Percentiles rank a stretch among this genome's conserved stretches.
Conservation (phyloP, 495 filamentous ascomycete species). For the Penicillium pulvis region DNA sequence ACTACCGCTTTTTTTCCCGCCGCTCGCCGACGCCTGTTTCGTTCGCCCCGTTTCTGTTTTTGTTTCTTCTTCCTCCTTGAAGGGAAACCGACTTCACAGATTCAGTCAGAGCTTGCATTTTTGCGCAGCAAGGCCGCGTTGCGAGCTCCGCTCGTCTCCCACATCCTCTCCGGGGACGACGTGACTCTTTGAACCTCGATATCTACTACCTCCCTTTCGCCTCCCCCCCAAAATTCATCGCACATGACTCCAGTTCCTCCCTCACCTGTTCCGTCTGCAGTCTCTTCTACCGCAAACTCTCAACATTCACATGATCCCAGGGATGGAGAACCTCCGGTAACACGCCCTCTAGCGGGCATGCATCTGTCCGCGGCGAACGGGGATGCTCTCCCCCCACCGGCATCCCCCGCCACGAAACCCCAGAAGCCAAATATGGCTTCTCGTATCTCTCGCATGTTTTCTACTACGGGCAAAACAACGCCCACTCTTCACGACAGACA, state of each 20-base stretch:
- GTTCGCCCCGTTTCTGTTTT: constrained; percentile 8
- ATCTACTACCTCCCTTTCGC: background rate
- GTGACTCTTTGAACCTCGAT: constrained; percentile 7
- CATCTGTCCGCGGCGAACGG: constrained; percentile 44
- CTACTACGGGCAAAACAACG: constrained; percentile 37
- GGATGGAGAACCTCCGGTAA: constrained; percentile 50
- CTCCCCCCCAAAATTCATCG: constrained; percentile 28
- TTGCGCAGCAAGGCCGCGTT: constrained; percentile 21
- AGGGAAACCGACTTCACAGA: background rate
- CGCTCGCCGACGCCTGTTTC: constrained; percentile 10
- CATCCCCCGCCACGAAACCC: constrained; percentile 39
- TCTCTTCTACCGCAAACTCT: constrained; percentile 47
- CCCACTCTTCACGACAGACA: constrained; percentile 30
- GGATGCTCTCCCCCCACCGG: constrained; percentile 31
- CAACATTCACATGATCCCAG: constrained; percentile 41
- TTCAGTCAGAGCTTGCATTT: constrained; percentile 8
- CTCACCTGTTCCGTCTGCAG: constrained; percentile 49
- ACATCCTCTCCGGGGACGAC: constrained; percentile 17
- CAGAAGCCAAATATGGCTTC: constrained; percentile 57
- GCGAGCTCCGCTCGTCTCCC: constrained; percentile 27
- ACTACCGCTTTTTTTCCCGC: constrained; percentile 30
- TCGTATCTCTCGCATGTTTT: constrained; percentile 64
- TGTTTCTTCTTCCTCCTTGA: background rate
- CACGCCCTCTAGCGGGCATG: constrained; percentile 50
- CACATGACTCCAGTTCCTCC: constrained; percentile 51